phyloP scores from a whole-genome alignment of 768 basidiomycete species.

The Lentinula lateritia region DNA sequence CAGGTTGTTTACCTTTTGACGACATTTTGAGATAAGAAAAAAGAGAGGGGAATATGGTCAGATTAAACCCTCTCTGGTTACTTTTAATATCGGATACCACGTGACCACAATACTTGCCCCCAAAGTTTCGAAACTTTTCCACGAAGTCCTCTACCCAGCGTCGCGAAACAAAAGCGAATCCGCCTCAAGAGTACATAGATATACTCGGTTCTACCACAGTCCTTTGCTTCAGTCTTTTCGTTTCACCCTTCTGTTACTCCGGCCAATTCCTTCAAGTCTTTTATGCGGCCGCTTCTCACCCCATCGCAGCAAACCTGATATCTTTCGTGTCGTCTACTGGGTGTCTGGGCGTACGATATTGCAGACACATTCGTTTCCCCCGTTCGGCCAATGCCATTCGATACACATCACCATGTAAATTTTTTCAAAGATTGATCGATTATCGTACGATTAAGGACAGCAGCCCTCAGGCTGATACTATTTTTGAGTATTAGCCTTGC shows the following conservation, averaged over 20 bases:
- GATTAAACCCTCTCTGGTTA: not conserved
- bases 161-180: not conserved
- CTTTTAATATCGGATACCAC: not conserved
- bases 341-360: not conserved
- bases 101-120: not conserved
- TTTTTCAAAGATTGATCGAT: too few relatives aligned
- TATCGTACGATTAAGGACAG: too few relatives aligned
- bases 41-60: not conserved
- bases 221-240: not conserved
- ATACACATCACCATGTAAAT: too few relatives aligned
- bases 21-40: conserved; percentile 7
- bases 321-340: not conserved
- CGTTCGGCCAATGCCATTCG: too few relatives aligned
- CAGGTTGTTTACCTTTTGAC: conserved; percentile 8
- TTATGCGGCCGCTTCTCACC: not conserved
- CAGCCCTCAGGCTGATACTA: not conserved
- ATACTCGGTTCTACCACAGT: not conserved
- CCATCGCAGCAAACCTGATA: not conserved
- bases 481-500: not conserved
- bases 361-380: not conserved
- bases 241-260: not conserved
- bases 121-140: not conserved
- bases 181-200: not conserved
- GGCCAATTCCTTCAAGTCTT: not conserved
- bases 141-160: not conserved